A percentile compares a stretch with the other conserved stretches of the same genome.
These are phyloP conservation scores for Pseudogymnoascus destructans DNA, from an alignment of 2,329 filamentous ascomycete genomes.

Conservation along the genomic window DNA sequence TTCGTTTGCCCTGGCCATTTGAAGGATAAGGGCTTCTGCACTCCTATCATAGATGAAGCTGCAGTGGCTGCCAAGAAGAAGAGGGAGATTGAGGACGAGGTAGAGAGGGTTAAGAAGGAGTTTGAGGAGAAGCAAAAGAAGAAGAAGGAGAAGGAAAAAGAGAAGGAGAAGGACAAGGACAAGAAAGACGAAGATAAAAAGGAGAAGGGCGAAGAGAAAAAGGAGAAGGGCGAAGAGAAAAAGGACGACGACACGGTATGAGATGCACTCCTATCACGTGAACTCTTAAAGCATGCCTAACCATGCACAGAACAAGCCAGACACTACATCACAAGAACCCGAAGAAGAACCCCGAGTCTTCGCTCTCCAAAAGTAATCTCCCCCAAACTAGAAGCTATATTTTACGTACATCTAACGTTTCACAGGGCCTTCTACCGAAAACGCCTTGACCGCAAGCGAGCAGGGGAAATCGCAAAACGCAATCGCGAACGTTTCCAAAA, in stretches of 20 bases:
- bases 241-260: constrained; percentile 28
- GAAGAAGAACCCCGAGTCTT: constrained; percentile 71
- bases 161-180: constrained; percentile 37
- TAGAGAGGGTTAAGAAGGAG: constrained; percentile 51
- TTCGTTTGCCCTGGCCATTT: constrained; percentile 78
- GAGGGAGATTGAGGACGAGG: constrained; percentile 51
- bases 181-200: constrained; percentile 34
- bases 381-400: background rate
- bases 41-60: constrained; percentile 57
- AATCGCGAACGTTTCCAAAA: constrained; percentile 71
- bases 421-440: constrained; percentile 72
- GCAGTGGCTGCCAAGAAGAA: constrained; percentile 46
- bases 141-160: constrained; percentile 54
- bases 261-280: constrained; percentile 25
- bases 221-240: constrained; percentile 30
- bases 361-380: constrained; percentile 59
- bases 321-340: constrained; percentile 9
- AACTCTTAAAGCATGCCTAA: background rate
- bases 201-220: constrained; percentile 29
- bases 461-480: constrained; percentile 64
- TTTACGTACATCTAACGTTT: constrained; percentile 9
- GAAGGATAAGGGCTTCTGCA: constrained; percentile 69
- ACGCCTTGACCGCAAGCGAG: constrained; percentile 64
- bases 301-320: constrained; percentile 20
- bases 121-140: constrained; percentile 68